Evolutionary conservation across 148 eudicot species (phyloP).

Genomic region (Polygonum maritimum): DNA sequence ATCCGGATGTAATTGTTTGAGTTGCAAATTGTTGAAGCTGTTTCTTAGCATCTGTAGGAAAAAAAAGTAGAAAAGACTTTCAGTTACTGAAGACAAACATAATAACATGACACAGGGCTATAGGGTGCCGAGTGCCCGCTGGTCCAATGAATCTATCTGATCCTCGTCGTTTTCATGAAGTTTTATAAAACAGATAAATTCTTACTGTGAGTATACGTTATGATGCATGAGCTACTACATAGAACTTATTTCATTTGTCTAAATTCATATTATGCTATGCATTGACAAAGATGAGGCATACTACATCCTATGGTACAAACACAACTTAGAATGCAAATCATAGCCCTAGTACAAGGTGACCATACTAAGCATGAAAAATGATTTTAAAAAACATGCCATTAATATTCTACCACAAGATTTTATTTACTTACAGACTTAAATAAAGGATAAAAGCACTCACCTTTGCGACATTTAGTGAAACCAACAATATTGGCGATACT

Average conservation of each 20-base stretch:
- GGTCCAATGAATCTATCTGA: not conserved
- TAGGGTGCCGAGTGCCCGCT: not conserved
- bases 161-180: not conserved
- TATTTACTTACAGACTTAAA: not conserved
- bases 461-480: slow-evolving; percentile 95
- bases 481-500: slow-evolving; percentile 87
- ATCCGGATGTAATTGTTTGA: slow-evolving; percentile 77
- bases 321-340: not conserved
- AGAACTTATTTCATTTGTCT: not conserved
- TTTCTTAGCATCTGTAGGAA: slow-evolving; percentile 91
- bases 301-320: not conserved
- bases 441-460: slow-evolving; percentile 19
- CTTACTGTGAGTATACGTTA: not conserved
- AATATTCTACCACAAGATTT: not conserved
- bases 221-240: not conserved
- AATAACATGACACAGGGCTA: not conserved
- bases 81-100: not conserved
- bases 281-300: not conserved
- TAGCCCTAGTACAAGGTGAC: not conserved
- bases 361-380: not conserved
- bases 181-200: not conserved
- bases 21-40: slow-evolving; percentile 94
- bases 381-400: not conserved
- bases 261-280: not conserved
- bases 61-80: not conserved